Conservation (phyloP, 2,329 filamentous ascomycete species). For the Myriosclerotinia duriaeana region DNA sequence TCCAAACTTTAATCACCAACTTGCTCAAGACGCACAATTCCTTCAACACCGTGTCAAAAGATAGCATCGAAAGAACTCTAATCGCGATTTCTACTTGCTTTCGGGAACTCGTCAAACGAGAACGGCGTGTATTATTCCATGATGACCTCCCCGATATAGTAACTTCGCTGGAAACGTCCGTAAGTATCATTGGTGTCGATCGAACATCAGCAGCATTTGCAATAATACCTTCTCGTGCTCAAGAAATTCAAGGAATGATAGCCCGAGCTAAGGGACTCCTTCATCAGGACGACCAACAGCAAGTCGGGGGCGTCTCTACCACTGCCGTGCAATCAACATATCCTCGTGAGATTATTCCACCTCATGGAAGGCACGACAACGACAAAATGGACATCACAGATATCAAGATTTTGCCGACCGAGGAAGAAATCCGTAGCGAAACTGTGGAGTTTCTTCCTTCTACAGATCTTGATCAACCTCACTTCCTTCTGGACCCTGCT, state of each 20-base stretch:
- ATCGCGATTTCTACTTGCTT: slow-evolving; percentile 11
- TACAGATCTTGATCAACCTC: slow-evolving; percentile 23
- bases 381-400: slow-evolving; percentile 38
- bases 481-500: background rate
- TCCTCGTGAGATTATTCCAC: slow-evolving; percentile 14
- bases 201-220: background rate
- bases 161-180: background rate
- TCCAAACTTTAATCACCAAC: background rate
- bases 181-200: background rate
- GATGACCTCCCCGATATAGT: slow-evolving; percentile 10
- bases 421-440: slow-evolving; percentile 37
- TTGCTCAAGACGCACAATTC: background rate
- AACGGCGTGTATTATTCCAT: slow-evolving; percentile 12
- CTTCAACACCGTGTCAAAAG: background rate
- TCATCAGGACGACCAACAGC: background rate
- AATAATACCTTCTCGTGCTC: background rate
- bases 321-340: slow-evolving; percentile 9
- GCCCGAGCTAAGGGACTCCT: slow-evolving; percentile 8
- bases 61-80: background rate
- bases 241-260: slow-evolving; percentile 13
- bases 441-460: slow-evolving; percentile 32
- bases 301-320: slow-evolving; percentile 1
- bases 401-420: slow-evolving; percentile 41
- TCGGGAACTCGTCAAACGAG: slow-evolving; percentile 16
- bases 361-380: slow-evolving; percentile 7